Base-by-base conservation (phyloP, 2,329 filamentous ascomycete genomes). In the Alternaria viburni region DNA sequence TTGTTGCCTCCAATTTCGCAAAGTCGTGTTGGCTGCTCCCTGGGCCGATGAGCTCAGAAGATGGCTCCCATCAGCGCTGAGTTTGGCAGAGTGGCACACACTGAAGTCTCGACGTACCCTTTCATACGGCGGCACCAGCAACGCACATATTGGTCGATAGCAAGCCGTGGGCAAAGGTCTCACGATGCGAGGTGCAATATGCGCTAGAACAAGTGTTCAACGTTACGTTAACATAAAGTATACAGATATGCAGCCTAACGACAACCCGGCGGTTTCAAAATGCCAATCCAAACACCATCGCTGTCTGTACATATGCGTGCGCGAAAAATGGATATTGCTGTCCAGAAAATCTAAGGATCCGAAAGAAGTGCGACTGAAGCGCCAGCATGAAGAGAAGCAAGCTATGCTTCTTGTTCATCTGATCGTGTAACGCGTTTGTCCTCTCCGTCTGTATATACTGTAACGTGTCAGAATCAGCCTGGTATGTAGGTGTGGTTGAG, bases 391-490 rank as follows among this genome's bases (percentile, higher is more conserved):
- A 36, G 57, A 43, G 44, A 32, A 23, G 17, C 30, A 49, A n/a
- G 15, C 54, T 65, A 65, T 32, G 56, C 32, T 6, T 58, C 55
- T 52, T 45, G 21, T 46, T 60, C 65, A 17, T 63, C 25, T 13
- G 26, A 28, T 23, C 17, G 54, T 15, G 57, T 17, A 13, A 45
- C 32, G 17, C 54, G 57, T 28, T 57, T 63, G 32, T 62, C 61
- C 11, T 66, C 60, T 21, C 62, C 58, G 10, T 61, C 58, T n/a
- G 64, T 58, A 25, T 67, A 62, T 13, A 68, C 66, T 68, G 21
- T 10, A 11, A 21, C 2, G 0, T 13, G 41, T 66, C 21, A 68
- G 56, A n/a, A 12, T 26, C 19, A 9, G 26, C 12, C 19, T n/a
- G 11, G 6, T 13, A 12, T 15, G 17, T 15, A 11, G 13, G 12